Percentiles rank a stretch among this genome's conserved stretches.
Evolutionary conservation across 2,329 filamentous ascomycete genomes (phyloP).

Genomic region (Fusarium abutilonis): DNA sequence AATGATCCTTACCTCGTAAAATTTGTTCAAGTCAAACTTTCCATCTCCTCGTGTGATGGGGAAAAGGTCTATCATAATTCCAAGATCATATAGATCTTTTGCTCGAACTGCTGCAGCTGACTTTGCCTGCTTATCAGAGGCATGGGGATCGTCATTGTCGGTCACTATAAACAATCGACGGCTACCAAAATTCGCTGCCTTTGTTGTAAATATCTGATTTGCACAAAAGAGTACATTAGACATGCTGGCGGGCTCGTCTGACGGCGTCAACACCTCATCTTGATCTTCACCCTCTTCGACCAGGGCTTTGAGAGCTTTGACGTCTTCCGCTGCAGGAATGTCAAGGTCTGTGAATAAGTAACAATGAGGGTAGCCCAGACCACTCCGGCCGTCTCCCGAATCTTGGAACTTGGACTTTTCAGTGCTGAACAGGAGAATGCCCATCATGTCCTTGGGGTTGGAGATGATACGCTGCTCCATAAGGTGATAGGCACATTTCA

Average conservation of each 20-base stretch:
- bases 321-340: conserved; percentile 85
- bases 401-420: conserved; percentile 82
- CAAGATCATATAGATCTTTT: conserved; percentile 93
- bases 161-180: conserved; percentile 95
- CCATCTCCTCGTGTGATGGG: conserved; percentile 78
- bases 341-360: conserved; percentile 91
- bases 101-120: conserved; percentile 85
- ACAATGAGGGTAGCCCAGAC: conserved; percentile 84
- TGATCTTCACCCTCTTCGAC: conserved; percentile 81
- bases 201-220: conserved; percentile 96
- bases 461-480: conserved; percentile 99
- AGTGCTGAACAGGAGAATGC: conserved; percentile 90
- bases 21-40: conserved; percentile 82
- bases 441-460: conserved; percentile 96
- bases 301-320: conserved; percentile 79
- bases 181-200: conserved; percentile 92
- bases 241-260: conserved; percentile 78
- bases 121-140: conserved; percentile 74
- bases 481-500: conserved; percentile 93
- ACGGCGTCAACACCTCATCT: conserved; percentile 73
- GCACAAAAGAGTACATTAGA: conserved; percentile 92
- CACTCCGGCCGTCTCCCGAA: conserved; percentile 67
- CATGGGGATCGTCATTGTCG: conserved; percentile 88
- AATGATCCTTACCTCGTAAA: conserved; percentile 78
- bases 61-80: conserved; percentile 91